Conservation (phyloP, 495 filamentous ascomycete species). For the Aspergillus asperescens region DNA sequence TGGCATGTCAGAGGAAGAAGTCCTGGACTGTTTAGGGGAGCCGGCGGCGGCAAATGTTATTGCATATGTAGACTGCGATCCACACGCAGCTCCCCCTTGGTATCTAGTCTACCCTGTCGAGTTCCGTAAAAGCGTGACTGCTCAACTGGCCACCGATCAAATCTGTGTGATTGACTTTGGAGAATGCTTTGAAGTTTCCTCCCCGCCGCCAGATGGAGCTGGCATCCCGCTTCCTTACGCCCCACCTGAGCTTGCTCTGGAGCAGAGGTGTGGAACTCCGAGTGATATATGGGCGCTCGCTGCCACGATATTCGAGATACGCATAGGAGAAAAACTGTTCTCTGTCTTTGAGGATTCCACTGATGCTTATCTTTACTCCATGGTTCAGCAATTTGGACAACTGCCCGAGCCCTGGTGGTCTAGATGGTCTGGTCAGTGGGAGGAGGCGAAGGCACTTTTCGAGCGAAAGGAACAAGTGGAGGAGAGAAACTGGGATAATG, state of each 20-base stretch:
- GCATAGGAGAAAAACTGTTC: not conserved
- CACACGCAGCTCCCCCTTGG: not conserved
- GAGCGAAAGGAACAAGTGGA: too few relatives aligned
- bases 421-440: not conserved
- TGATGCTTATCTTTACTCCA: not conserved
- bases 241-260: not conserved
- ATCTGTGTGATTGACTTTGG: not conserved
- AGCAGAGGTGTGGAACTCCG: not conserved
- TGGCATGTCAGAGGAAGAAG: not conserved
- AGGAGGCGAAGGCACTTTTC: not conserved
- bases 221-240: not conserved
- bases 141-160: not conserved
- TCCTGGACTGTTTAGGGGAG: not conserved
- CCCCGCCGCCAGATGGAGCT: not conserved
- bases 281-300: not conserved
- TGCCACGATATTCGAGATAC: not conserved
- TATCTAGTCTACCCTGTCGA: not conserved
- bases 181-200: not conserved
- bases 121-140: not conserved
- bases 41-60: not conserved
- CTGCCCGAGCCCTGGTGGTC: not conserved
- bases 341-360: not conserved
- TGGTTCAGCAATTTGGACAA: not conserved
- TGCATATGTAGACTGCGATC: not conserved
- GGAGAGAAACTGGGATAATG: not conserved